phyloP scores from a whole-genome alignment of 768 basidiomycete genomes.

The Chalciporus chontae region DNA sequence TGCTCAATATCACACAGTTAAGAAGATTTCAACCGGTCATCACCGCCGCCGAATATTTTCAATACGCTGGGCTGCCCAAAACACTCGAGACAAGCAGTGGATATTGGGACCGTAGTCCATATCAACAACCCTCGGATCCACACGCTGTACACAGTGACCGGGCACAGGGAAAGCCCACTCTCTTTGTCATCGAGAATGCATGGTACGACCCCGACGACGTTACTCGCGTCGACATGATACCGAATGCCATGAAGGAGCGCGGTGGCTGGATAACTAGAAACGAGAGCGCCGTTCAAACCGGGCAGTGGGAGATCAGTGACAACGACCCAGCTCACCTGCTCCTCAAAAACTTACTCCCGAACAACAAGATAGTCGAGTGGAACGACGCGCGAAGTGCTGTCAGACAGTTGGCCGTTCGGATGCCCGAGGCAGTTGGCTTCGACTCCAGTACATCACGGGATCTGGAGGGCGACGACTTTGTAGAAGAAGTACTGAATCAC shows the following conservation, averaged over 20 bases:
- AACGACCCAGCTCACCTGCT: conserved; percentile 7
- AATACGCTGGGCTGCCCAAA: conserved; percentile 32
- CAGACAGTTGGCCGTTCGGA: conserved; percentile 11
- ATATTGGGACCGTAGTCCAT: conserved; percentile 32
- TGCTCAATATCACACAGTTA: conserved; percentile 40
- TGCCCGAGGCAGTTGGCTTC: conserved; percentile 12
- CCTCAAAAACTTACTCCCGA: conserved; percentile 18
- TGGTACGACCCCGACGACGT: conserved; percentile 37
- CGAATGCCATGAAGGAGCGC: conserved; percentile 22
- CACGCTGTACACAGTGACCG: conserved; percentile 14
- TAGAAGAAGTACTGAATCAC: conserved; percentile 29
- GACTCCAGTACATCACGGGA: conserved; percentile 1
- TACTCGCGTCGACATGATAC: conserved; percentile 36
- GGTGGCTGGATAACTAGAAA: conserved; percentile 23
- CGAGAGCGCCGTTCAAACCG: conserved; percentile 10
- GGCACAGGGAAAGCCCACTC: conserved; percentile 13
- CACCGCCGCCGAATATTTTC: conserved; percentile 37
- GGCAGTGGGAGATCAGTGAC: conserved; percentile 12
- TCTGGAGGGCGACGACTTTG: conserved; percentile 23
- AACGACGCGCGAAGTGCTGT: conserved; percentile 27
- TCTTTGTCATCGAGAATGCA: conserved; percentile 37
- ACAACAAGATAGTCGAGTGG: conserved; percentile 27
- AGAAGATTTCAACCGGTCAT: conserved; percentile 34
- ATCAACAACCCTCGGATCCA: conserved; percentile 20
- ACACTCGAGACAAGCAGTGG: conserved; percentile 35